phyloP scores from a whole-genome alignment of 2,329 filamentous ascomycete species.

The Cryphonectria carpinicola region DNA sequence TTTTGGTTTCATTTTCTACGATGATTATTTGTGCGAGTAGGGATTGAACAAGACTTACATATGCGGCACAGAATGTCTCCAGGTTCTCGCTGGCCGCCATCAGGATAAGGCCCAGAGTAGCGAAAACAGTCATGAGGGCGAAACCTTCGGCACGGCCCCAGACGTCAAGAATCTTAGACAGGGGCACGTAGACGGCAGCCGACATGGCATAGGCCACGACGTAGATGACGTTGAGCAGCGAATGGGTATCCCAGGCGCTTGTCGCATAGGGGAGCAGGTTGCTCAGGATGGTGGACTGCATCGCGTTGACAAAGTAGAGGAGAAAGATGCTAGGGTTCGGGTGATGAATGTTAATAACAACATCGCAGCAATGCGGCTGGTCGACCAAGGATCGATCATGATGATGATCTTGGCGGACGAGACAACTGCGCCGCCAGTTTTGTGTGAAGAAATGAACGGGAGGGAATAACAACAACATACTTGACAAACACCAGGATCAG shows the following conservation, averaged over 20 bases:
- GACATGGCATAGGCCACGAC: conserved; percentile 58
- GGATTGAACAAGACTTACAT: conserved; percentile 31
- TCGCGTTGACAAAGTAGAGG: conserved; percentile 55
- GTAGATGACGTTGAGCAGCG: conserved; percentile 55
- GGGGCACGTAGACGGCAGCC: conserved; percentile 59
- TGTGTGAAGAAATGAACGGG: not conserved
- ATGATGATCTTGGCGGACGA: no score
- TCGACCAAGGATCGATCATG: not conserved
- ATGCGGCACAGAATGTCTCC: conserved; percentile 50
- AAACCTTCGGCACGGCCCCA: conserved; percentile 53
- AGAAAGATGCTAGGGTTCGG: conserved; percentile 47
- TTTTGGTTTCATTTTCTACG: not conserved
- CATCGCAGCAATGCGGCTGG: not conserved
- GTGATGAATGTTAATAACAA: not conserved
- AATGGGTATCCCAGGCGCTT: conserved; percentile 56
- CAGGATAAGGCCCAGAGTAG: conserved; percentile 57
- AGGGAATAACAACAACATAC: conserved; percentile 33
- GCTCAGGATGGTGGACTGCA: conserved; percentile 47
- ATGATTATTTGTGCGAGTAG: no score
- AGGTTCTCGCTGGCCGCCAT: conserved; percentile 62
- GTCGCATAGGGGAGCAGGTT: conserved; percentile 52
- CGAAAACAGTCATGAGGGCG: conserved; percentile 43
- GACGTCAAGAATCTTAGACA: conserved; percentile 53
- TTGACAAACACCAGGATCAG: conserved; percentile 36
- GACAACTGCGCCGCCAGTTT: no score